Evolutionary conservation across 202 grass and related monocot species (phyloP).

Genomic region (Schoenoplectus tabernaemontani): DNA sequence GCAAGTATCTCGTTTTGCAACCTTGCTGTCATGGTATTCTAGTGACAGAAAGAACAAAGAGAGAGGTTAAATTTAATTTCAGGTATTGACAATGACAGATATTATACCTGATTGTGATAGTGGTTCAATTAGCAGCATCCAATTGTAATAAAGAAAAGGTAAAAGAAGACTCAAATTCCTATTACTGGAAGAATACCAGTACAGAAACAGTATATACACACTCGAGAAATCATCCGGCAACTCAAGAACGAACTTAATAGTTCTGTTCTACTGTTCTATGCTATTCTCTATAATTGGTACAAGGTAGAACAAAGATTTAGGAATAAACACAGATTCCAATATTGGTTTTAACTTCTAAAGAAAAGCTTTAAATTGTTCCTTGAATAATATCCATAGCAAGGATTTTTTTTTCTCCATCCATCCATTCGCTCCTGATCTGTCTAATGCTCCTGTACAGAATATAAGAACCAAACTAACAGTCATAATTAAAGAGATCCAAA

Average conservation of each 20-base stretch:
- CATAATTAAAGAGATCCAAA: no score
- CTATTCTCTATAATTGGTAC: no score
- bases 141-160: neutral
- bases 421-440: no score
- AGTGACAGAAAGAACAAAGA: neutral
- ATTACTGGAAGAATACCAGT: neutral
- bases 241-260: no score
- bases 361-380: no score
- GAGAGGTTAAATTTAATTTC: neutral
- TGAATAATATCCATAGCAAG: no score
- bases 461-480: no score
- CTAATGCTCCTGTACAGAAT: no score
- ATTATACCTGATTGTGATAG: neutral
- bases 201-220: neutral
- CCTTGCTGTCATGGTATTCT: neutral
- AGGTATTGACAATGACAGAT: neutral
- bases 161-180: neutral
- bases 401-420: no score
- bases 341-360: neutral
- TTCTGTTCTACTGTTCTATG: no score
- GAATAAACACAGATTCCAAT: neutral
- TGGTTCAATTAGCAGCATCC: neutral
- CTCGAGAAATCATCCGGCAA: no score
- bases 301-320: no score
- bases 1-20: conserved; percentile 1